Conservation (phyloP, 164 flowering plant species). For the Warburgia ugandensis region DNA sequence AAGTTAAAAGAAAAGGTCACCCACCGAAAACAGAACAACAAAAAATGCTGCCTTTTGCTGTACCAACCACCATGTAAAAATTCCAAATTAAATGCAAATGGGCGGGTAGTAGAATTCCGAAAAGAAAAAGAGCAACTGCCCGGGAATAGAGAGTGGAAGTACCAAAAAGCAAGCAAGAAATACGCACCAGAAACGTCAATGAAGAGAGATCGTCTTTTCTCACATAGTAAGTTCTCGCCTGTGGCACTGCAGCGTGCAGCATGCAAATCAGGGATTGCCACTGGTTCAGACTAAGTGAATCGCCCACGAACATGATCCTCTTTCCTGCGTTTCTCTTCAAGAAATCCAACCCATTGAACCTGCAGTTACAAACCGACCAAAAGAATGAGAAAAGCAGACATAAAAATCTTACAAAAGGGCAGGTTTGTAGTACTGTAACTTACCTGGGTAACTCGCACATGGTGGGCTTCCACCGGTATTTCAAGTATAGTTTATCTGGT, state of each 20-base stretch:
- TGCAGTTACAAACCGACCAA: not conserved
- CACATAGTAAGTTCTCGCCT: conserved; percentile 11
- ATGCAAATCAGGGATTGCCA: conserved; percentile 31
- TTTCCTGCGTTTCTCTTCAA: conserved; percentile 24
- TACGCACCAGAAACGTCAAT: conserved; percentile 20
- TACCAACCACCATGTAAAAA: no score
- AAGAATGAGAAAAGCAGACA: not conserved
- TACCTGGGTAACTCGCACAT: conserved; percentile 70
- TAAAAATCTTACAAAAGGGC: no score
- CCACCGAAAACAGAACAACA: no score
- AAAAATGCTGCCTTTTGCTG: no score
- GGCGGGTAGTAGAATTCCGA: not conserved
- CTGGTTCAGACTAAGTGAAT: conserved; percentile 31
- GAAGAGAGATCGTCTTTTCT: conserved; percentile 13
- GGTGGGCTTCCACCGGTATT: conserved; percentile 76
- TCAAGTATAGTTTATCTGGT: conserved; percentile 59
- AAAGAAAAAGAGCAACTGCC: not conserved
- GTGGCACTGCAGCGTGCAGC: conserved; percentile 31
- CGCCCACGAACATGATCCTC: conserved; percentile 38
- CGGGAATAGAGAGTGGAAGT: not conserved
- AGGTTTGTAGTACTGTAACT: not conserved
- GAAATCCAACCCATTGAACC: conserved; percentile 27
- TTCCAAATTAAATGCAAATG: no score
- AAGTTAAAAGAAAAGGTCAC: no score
- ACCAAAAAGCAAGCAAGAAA: not conserved